Conservation (phyloP, 2,329 filamentous ascomycete genomes). For the Emericellopsis cladophorae region DNA sequence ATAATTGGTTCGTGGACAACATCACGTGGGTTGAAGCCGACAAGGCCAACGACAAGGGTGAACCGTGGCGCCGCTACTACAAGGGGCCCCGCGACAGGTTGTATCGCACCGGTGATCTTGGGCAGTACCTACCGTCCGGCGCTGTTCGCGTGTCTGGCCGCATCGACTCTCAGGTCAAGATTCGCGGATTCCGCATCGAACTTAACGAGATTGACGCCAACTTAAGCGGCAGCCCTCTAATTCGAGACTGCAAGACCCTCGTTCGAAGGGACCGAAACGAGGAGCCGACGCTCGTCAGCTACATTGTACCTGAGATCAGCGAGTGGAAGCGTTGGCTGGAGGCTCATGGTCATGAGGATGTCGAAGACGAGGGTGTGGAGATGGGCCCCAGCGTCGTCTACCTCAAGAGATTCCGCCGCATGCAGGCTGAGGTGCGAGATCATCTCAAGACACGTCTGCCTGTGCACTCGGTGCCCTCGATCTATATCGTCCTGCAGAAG, state of each 20-base stretch:
- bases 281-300: conserved; percentile 74
- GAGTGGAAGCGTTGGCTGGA: conserved; percentile 59
- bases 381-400: conserved; percentile 29
- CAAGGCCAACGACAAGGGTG: conserved; percentile 36
- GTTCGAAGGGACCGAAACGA: conserved; percentile 38
- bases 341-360: conserved; percentile 37
- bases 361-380: conserved; percentile 36
- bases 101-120: conserved; percentile 81
- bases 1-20: conserved; percentile 77
- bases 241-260: conserved; percentile 77
- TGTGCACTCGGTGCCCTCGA: conserved; percentile 18
- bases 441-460: conserved; percentile 51
- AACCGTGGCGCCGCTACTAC: conserved; percentile 70
- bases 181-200: conserved; percentile 91
- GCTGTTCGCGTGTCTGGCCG: conserved; percentile 70
- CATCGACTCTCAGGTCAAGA: conserved; percentile 85
- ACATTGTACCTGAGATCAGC: conserved; percentile 71
- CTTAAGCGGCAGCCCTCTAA: conserved; percentile 58
- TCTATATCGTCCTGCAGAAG: conserved; percentile 23
- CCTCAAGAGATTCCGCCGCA: conserved; percentile 27
- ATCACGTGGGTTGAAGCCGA: conserved; percentile 56
- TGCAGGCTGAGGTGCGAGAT: conserved; percentile 43
- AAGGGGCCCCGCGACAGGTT: conserved; percentile 74
- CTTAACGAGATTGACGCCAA: conserved; percentile 86
- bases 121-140: conserved; percentile 52